Evolutionary conservation across 306 rosid species (phyloP).

Genomic region (Cucurbita ficifolia): DNA sequence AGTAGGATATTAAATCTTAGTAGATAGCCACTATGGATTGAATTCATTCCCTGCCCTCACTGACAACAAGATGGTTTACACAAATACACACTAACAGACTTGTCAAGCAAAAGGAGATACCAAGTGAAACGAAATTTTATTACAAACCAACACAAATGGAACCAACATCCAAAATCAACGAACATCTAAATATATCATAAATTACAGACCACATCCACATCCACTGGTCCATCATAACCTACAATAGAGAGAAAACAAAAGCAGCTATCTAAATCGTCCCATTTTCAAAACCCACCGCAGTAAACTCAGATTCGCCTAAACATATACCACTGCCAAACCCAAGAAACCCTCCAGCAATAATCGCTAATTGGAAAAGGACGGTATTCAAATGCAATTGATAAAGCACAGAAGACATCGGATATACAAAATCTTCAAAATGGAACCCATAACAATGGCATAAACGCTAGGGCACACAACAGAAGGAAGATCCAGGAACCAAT

Average conservation of each 20-base stretch:
- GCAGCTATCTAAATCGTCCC: background rate
- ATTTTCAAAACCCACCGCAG: background rate
- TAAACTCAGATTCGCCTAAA: background rate
- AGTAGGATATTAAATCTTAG: background rate
- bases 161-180: background rate
- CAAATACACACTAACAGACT: background rate
- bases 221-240: background rate
- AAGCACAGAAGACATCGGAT: background rate
- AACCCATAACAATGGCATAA: background rate
- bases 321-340: background rate
- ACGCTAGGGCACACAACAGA: background rate
- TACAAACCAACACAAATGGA: background rate
- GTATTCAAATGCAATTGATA: background rate
- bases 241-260: background rate
- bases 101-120: background rate
- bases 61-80: background rate
- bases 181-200: background rate
- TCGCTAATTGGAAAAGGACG: background rate
- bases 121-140: background rate
- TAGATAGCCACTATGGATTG: background rate
- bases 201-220: background rate
- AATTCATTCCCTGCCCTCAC: background rate
- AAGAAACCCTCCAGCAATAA: background rate
- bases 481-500: background rate
- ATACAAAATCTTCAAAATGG: background rate